Evolutionary conservation across 208 protist species (phyloP).

Genomic region (Naegleria gruberi): DNA sequence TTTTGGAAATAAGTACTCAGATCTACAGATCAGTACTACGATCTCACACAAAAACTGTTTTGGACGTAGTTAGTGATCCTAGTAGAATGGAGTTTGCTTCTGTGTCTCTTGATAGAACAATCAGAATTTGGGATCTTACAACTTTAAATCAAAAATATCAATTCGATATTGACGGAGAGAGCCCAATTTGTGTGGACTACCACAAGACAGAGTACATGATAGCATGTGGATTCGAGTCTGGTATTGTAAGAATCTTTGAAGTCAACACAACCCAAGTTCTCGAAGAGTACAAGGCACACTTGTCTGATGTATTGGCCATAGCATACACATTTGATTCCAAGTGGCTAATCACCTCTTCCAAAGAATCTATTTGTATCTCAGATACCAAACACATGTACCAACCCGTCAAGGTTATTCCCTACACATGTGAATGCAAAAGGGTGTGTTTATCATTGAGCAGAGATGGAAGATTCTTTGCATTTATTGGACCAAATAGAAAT

Average conservation of each 20-base stretch:
- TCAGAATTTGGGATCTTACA: constrained; percentile 22
- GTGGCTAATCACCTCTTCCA: not conserved
- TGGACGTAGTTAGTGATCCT: constrained; percentile 8
- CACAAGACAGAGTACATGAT: not conserved
- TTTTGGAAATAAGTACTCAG: constrained; percentile 22
- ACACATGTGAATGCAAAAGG: not conserved
- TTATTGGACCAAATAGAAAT: not conserved
- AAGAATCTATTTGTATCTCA: not conserved
- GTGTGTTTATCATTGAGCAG: too few species aligned
- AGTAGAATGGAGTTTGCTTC: not conserved
- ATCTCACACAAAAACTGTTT: constrained; percentile 20
- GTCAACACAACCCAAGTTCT: not conserved
- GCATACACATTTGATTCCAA: not conserved
- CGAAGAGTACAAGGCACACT: constrained; percentile 18
- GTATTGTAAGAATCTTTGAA: constrained; percentile 11
- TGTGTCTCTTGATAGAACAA: constrained; percentile 11
- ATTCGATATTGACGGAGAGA: constrained; percentile 16
- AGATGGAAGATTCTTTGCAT: constrained; percentile 17
- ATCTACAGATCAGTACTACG: constrained; percentile 3
- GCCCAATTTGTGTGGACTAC: not conserved
- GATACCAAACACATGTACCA: constrained; percentile 16
- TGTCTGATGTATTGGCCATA: not conserved
- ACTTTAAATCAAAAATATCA: constrained; percentile 19
- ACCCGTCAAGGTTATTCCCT: constrained; percentile 9
- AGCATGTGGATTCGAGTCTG: constrained; percentile 3